Percentiles rank a stretch among this genome's conserved stretches.
Conservation (phyloP, 805 yeast species). For the Saccharomyces jurei region DNA sequence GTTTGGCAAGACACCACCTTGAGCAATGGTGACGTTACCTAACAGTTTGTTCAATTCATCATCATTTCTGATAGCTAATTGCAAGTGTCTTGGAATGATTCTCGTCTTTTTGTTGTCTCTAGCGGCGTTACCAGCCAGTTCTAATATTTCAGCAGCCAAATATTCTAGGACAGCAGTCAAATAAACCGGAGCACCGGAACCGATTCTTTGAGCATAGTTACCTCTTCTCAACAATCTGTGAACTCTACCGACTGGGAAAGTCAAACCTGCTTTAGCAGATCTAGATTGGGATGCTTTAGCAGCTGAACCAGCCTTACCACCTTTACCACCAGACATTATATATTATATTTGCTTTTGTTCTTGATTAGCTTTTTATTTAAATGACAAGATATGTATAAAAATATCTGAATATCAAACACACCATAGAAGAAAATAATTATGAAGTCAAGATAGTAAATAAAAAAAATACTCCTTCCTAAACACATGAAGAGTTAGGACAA, state of each 20-base stretch:
- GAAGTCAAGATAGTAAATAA: neutral
- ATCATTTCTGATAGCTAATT: slow-evolving; percentile 97
- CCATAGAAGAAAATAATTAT: neutral
- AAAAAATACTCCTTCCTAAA: neutral
- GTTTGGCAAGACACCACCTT: slow-evolving; percentile 99
- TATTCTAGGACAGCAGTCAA: slow-evolving; percentile 95
- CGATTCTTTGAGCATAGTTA: slow-evolving; percentile 96
- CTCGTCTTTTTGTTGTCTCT: slow-evolving; percentile 99
- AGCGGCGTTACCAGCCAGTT: slow-evolving; percentile 98
- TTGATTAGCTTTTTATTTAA: neutral
- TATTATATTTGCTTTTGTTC: slow-evolving; percentile 4
- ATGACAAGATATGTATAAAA: neutral
- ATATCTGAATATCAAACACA: neutral
- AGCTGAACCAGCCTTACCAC: slow-evolving; percentile 91
- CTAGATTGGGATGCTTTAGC: slow-evolving; percentile 96
- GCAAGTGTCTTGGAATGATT: slow-evolving; percentile 97
- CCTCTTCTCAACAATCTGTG: slow-evolving; percentile 95
- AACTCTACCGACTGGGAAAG: slow-evolving; percentile 99
- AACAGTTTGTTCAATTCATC: slow-evolving; percentile 94
- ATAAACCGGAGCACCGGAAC: slow-evolving; percentile 99
- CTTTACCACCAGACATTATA: slow-evolving; percentile 59
- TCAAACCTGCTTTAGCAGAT: slow-evolving; percentile 97
- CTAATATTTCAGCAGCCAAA: slow-evolving; percentile 95
- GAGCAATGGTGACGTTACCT: slow-evolving; percentile 91
- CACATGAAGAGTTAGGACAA: neutral